Evolutionary conservation across 2,329 filamentous ascomycete species (phyloP).

Genomic region (Alternaria rosae): DNA sequence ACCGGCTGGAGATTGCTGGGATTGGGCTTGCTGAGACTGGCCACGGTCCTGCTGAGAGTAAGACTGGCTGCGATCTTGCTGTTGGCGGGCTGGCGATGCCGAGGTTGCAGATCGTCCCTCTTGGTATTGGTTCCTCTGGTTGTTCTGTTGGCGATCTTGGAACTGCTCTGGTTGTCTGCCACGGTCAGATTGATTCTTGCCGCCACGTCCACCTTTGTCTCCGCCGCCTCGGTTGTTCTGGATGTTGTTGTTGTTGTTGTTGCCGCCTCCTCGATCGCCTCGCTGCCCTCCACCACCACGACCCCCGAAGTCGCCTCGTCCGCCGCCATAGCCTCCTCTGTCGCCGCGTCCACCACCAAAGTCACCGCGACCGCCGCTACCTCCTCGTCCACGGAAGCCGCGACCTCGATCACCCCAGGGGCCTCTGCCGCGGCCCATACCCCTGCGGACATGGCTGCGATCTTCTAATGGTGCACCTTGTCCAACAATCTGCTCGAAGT

Average conservation of each 20-base stretch:
- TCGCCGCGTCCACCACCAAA: constrained; percentile 40
- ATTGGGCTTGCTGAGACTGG: constrained; percentile 9
- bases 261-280: constrained; percentile 25
- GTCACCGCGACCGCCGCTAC: constrained; percentile 32
- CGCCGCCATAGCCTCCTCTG: constrained; percentile 26
- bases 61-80: constrained; percentile 37
- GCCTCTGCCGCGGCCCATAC: constrained; percentile 43
- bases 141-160: constrained; percentile 20
- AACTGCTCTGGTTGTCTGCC: constrained; percentile 31
- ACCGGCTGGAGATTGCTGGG: constrained; percentile 33
- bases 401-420: constrained; percentile 48
- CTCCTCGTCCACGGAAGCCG: constrained; percentile 46
- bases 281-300: constrained; percentile 40
- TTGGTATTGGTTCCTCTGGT: constrained; percentile 30
- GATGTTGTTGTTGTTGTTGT: neutral
- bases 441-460: constrained; percentile 46
- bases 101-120: constrained; percentile 33
- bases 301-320: constrained; percentile 21
- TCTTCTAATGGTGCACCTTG: constrained; percentile 49
- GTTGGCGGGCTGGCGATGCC: constrained; percentile 26
- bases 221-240: constrained; percentile 25
- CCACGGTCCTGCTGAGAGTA: constrained; percentile 14
- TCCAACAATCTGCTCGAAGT: constrained; percentile 56
- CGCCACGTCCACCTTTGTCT: constrained; percentile 34
- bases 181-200: constrained; percentile 34